Conservation (phyloP, 805 yeast species). For the Candida berthetii region DNA sequence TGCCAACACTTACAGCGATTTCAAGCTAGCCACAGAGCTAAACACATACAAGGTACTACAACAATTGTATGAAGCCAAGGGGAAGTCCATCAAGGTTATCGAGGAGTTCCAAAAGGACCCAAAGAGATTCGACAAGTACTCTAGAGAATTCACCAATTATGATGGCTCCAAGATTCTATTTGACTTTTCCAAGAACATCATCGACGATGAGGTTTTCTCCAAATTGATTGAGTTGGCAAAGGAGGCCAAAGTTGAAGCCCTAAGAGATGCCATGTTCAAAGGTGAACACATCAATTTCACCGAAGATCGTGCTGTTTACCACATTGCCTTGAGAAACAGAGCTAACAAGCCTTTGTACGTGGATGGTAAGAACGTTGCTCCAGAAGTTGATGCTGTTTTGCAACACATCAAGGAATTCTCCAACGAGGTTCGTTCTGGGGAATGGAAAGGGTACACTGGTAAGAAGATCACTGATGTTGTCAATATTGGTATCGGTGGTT, state of each 20-base stretch:
- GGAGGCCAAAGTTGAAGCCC: conserved; percentile 80
- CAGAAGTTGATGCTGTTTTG: conserved; percentile 87
- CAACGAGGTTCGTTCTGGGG: conserved; percentile 83
- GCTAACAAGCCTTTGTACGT: conserved; percentile 78
- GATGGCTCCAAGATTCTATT: conserved; percentile 88
- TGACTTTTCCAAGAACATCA: conserved; percentile 92
- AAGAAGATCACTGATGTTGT: conserved; percentile 89
- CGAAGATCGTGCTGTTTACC: conserved; percentile 95
- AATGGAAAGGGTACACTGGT: conserved; percentile 97
- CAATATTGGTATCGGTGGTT: conserved; percentile 98
- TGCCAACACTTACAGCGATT: conserved; percentile 16
- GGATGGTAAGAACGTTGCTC: conserved; percentile 84
- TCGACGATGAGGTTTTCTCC: conserved; percentile 74
- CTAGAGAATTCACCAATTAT: conserved; percentile 73
- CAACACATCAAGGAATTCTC: conserved; percentile 97
- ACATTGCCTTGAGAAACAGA: conserved; percentile 94
- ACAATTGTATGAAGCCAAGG: conserved; percentile 58
- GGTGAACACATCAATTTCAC: conserved; percentile 95
- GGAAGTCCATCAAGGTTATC: conserved; percentile 60
- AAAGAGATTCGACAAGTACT: conserved; percentile 66
- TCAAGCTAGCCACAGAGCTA: conserved; percentile 59
- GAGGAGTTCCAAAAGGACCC: conserved; percentile 75
- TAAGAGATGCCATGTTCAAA: conserved; percentile 86
- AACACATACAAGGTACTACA: conserved; percentile 83
- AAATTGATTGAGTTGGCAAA: conserved; percentile 74